phyloP scores from a whole-genome alignment of 306 rosid species.

The Notholithocarpus densiflorus region DNA sequence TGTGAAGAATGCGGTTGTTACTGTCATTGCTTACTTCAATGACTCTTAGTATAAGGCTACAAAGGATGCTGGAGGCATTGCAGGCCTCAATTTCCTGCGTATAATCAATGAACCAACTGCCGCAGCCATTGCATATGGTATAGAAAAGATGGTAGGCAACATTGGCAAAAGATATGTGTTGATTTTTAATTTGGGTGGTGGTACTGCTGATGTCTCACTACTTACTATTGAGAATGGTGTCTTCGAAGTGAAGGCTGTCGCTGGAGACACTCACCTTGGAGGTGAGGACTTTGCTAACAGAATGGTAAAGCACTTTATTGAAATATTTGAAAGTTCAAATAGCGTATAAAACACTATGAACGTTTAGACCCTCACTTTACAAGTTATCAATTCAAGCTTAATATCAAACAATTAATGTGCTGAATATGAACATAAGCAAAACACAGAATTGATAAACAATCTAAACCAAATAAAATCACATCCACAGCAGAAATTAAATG shows the following conservation, averaged over 20 bases:
- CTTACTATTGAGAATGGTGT: neutral
- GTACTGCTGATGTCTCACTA: slow-evolving; percentile 14
- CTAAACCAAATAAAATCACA: too few relatives aligned
- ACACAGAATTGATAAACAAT: too few relatives aligned
- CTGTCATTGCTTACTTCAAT: neutral
- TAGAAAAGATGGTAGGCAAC: neutral
- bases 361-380: too few relatives aligned
- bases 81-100: neutral
- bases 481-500: too few relatives aligned
- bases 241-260: slow-evolving; percentile 5
- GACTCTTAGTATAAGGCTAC: slow-evolving; percentile 19
- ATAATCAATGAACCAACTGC: slow-evolving; percentile 17
- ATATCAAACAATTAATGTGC: too few relatives aligned
- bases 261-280: slow-evolving; percentile 36
- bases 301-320: slow-evolving; percentile 17
- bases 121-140: slow-evolving; percentile 5
- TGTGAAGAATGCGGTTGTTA: neutral
- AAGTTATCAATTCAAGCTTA: too few relatives aligned
- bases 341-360: too few relatives aligned
- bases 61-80: slow-evolving; percentile 12
- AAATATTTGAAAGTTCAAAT: too few relatives aligned
- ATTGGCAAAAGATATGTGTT: neutral
- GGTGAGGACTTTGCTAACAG: slow-evolving; percentile 33
- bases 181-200: slow-evolving; percentile 15
- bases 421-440: too few relatives aligned